Evolutionary conservation across 2,329 filamentous ascomycete species (phyloP).

Genomic region (Hypomyces rosellus): DNA sequence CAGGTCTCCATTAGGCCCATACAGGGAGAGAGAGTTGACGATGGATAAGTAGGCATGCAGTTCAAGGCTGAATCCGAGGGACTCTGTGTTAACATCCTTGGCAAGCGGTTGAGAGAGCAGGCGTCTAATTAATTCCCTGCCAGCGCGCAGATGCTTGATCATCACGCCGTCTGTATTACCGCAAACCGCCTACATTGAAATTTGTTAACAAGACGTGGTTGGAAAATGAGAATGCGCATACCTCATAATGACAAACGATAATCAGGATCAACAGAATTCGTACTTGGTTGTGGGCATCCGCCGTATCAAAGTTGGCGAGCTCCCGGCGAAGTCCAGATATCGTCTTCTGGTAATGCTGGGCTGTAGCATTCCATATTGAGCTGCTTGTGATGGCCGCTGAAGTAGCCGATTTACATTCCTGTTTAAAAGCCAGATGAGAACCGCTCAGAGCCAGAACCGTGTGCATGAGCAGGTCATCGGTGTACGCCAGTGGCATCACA

Average conservation of each 20-base stretch:
- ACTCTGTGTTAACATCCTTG: background rate
- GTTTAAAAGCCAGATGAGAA: background rate
- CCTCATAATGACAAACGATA: background rate
- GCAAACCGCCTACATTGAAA: background rate
- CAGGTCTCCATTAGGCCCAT: background rate
- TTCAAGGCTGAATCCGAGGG: constrained; percentile 3
- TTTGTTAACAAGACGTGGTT: no score
- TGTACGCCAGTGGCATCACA: constrained; percentile 2
- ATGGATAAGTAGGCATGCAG: constrained; percentile 1
- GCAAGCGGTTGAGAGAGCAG: background rate
- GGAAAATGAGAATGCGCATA: no score
- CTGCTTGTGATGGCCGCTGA: background rate
- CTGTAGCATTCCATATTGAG: background rate
- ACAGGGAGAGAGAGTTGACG: background rate
- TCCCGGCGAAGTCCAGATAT: constrained; percentile 2
- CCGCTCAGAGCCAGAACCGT: constrained; percentile 1
- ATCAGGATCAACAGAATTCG: constrained; percentile 1
- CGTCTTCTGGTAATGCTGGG: constrained; percentile 1
- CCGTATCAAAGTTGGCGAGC: background rate
- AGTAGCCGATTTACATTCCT: background rate
- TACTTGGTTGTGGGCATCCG: background rate
- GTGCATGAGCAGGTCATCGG: constrained; percentile 4
- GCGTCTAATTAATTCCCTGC: background rate
- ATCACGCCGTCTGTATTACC: constrained; percentile 1
- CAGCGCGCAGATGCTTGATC: constrained; percentile 1